Base-by-base conservation (phyloP, 2,329 filamentous ascomycete species). In the Phialocephala sp. region DNA sequence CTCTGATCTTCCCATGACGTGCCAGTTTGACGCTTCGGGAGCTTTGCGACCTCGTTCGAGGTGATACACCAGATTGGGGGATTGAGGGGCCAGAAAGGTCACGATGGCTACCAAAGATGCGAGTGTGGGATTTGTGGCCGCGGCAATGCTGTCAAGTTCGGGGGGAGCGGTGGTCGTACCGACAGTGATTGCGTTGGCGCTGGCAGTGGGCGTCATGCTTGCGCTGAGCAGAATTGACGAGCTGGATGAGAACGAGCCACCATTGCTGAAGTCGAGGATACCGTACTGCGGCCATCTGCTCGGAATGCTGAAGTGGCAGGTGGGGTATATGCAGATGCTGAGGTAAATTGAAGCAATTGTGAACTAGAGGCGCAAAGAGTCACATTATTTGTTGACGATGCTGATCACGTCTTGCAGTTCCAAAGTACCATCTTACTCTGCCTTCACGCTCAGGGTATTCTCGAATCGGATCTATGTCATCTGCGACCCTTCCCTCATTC, bases 271-370 rank as follows among this genome's bases (percentile, higher is more conserved):
- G 27, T 74, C 80, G 0, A 74, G 54, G 18, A 75, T 84, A 39
- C 82, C 82, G 0, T 73, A 80, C 36, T 68, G 84, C 47, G 82
- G 82, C 1, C 82, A 84, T 67, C 74, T 83, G 22, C 71, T 84
- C 35, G 79, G 79, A 9, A 75, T 83, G 69, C 67, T 82, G 45
- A 69, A 73, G 54, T 72, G 76, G 58, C 75, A 78, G 57, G 72
- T 76, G 41, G 71, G 74, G 59, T 83, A 82, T 62, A 73, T 77
- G 60, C 67, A 72, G 20, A 76, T 72, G 27, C 54, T 83, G 11
- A 77, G 79, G 80, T 82, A 69, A 35, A 73, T 56, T n/a, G 41
- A 27, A 27, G 24, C 20, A 36, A 43, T 43, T 39, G 22, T 41
- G 55, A 52, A 55, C 47, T 18, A 45, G 39, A 65, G 72, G 62